Evolutionary conservation across 2,329 filamentous ascomycete species (phyloP), one percentile per base, ranked within the genome.

Genomic region (Penicillium sp.): DNA sequence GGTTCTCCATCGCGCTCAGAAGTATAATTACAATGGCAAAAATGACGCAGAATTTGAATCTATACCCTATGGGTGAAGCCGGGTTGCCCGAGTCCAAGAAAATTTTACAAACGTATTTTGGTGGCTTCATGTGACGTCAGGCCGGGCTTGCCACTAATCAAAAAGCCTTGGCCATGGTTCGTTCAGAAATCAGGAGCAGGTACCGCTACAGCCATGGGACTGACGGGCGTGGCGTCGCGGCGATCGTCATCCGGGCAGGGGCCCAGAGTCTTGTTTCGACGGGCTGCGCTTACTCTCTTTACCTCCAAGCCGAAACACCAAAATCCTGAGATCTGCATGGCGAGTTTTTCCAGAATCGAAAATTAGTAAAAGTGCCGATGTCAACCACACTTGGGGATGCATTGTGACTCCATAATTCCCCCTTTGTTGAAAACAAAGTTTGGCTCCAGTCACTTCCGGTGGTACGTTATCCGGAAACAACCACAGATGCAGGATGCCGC

Each of bases 51-150:
- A 47, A 19, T 23, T 21, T 4, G 11, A 49, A 49, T 26, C 29
- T 13, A 39, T 39, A 10, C 7, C 16, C 39, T 2, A 42, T 42
- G 39, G 39, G 19, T 8, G 23, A 42, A 21, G 39, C 39, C 39
- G 39, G 39, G 9, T 8, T 19, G 16, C 8, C 35, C 35, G 35
- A 19, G n/a, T 10, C 16, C 16, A 37, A 37, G 19, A 27, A 37
- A 19, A 19, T 7, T 16, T 33, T 7, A 27, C 11, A 9, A 39
- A 4, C n/a, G 35, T 39, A 10, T 16, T 33, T 16, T 33, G 35
- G n/a, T 39, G n/a, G 35, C 35, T 19, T 19, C 35, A n/a, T 29
- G 57, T 69, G 67, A 68, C 65, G 66, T 68, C 64, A 69, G 55
- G 35, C 16, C 13, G 44, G 29, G 21, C 26, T 42, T 47, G n/a